Percentiles rank a stretch among this genome's conserved stretches.
Conservation (phyloP, 1,284 basidiomycete species). For the Cutaneotrichosporon dermatis region DNA sequence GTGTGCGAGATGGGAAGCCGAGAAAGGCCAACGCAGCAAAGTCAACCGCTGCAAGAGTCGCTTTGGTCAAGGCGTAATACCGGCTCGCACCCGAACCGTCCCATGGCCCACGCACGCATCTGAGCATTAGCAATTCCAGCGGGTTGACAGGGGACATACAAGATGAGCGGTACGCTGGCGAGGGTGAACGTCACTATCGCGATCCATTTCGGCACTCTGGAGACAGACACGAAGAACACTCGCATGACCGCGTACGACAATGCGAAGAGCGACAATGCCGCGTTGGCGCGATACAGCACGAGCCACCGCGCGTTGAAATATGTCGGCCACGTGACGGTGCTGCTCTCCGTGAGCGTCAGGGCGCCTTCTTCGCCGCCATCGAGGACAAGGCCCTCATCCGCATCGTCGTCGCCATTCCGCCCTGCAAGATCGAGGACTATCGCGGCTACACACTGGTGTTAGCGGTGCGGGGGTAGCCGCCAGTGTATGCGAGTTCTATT, state of each 20-base stretch:
- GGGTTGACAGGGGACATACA: too few species aligned
- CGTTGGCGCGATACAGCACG: neutral
- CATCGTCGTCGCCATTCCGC: neutral
- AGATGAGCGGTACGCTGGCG: too few species aligned
- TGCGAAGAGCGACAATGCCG: neutral
- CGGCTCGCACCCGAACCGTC: too few species aligned
- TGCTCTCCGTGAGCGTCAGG: neutral
- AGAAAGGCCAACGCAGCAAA: too few species aligned
- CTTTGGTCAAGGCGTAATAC: too few species aligned
- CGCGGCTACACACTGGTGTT: neutral
- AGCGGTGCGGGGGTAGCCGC: neutral
- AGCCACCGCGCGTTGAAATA: neutral
- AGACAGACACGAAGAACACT: neutral
- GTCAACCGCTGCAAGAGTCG: too few species aligned
- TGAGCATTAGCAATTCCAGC: too few species aligned
- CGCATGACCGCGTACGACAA: neutral
- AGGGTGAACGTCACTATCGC: neutral
- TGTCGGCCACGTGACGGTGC: neutral
- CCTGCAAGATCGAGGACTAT: neutral
- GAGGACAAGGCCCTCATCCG: neutral
- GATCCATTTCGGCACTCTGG: neutral
- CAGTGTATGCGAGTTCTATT: too few species aligned
- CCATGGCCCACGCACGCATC: too few species aligned
- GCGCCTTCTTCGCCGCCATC: constrained; percentile 2
- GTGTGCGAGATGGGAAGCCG: too few species aligned